Evolutionary conservation across 2,329 filamentous ascomycete species (phyloP).

Genomic region (Sporothrix pseudoabietina): DNA sequence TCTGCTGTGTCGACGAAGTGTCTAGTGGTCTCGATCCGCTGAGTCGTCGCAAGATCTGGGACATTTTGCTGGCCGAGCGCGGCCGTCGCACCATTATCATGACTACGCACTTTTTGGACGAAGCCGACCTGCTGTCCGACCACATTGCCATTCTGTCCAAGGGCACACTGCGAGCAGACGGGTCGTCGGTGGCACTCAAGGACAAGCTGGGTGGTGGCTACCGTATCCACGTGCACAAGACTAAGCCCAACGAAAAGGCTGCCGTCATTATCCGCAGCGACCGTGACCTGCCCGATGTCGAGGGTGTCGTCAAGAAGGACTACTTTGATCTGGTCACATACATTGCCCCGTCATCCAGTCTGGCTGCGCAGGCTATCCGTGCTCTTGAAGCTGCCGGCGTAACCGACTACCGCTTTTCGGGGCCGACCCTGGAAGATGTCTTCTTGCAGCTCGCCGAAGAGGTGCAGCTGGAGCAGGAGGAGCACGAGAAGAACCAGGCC

Average conservation of each 20-base stretch:
- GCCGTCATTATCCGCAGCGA: slow-evolving; percentile 35
- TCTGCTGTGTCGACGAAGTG: slow-evolving; percentile 91
- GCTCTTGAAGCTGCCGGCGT: slow-evolving; percentile 67
- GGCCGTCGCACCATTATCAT: slow-evolving; percentile 80
- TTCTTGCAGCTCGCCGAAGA: slow-evolving; percentile 87
- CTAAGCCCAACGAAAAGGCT: slow-evolving; percentile 49
- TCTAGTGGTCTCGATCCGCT: slow-evolving; percentile 86
- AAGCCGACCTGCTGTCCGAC: slow-evolving; percentile 86
- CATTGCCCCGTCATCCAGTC: slow-evolving; percentile 66
- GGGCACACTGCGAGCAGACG: slow-evolving; percentile 77
- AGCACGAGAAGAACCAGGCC: not conserved
- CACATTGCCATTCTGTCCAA: slow-evolving; percentile 87
- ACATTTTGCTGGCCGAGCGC: slow-evolving; percentile 83
- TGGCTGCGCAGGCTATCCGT: slow-evolving; percentile 71
- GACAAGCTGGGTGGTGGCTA: slow-evolving; percentile 81
- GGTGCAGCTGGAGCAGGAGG: slow-evolving; percentile 56
- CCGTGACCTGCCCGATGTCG: slow-evolving; percentile 51
- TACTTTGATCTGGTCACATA: slow-evolving; percentile 74
- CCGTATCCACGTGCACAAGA: slow-evolving; percentile 71
- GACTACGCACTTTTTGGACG: slow-evolving; percentile 92
- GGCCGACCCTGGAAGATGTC: slow-evolving; percentile 89
- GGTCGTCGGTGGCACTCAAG: slow-evolving; percentile 84
- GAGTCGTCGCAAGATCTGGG: slow-evolving; percentile 87
- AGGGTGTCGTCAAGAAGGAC: slow-evolving; percentile 59
- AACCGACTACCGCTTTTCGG: slow-evolving; percentile 79